phyloP scores from a whole-genome alignment of 2,329 filamentous ascomycete genomes.

The Calonectria pteridis region DNA sequence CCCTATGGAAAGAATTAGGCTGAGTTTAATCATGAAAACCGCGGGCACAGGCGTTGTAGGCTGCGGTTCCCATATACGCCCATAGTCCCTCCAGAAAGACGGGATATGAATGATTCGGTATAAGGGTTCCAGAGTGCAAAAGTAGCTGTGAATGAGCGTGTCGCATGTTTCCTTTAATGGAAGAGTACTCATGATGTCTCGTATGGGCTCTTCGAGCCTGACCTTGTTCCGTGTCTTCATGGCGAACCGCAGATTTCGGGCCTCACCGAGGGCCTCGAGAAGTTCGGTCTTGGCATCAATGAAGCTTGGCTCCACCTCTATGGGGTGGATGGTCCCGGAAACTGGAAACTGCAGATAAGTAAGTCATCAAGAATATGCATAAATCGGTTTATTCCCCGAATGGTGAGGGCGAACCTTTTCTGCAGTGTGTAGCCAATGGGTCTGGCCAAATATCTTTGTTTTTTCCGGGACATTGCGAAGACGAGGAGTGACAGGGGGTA shows the following conservation, averaged over 20 bases:
- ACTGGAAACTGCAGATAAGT: slow-evolving; percentile 37
- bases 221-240: slow-evolving; percentile 32
- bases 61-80: slow-evolving; percentile 33
- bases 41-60: slow-evolving; percentile 5
- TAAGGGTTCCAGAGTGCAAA: slow-evolving; percentile 43
- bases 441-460: slow-evolving; percentile 45
- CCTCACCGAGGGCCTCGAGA: slow-evolving; percentile 37
- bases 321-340: slow-evolving; percentile 39
- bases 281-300: slow-evolving; percentile 42
- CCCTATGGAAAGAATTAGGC: slow-evolving; percentile 38
- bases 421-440: slow-evolving; percentile 45
- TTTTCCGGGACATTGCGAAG: slow-evolving; percentile 44
- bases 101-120: slow-evolving; percentile 43
- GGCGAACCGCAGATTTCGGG: slow-evolving; percentile 32
- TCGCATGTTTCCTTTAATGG: slow-evolving; percentile 35
- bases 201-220: slow-evolving; percentile 35
- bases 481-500: slow-evolving; percentile 38
- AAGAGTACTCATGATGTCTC: slow-evolving; percentile 33
- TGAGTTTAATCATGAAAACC: slow-evolving; percentile 40
- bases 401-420: slow-evolving; percentile 32
- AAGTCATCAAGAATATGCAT: not conserved
- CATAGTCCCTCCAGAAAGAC: slow-evolving; percentile 40
- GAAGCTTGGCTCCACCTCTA: slow-evolving; percentile 42
- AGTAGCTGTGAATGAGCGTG: slow-evolving; percentile 38
- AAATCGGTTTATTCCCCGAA: not conserved